Percentiles rank a stretch among this genome's conserved stretches.
Conservation (phyloP, 1,284 basidiomycete genomes). For the Heterobasidion parviporum region DNA sequence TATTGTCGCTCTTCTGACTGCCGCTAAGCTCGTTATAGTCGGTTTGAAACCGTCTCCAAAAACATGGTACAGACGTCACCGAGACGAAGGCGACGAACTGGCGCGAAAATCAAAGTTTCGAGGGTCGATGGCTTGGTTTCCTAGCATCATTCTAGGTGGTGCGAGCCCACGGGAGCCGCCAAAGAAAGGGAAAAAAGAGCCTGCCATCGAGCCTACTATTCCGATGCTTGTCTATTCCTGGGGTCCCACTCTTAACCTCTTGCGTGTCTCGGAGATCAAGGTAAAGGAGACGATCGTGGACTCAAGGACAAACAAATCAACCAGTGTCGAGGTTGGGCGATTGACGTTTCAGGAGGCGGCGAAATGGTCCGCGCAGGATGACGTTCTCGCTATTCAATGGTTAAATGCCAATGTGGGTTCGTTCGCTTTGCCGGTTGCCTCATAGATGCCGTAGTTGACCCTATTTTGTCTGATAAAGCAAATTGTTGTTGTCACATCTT, state of each 20-base stretch:
- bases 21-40: slow-evolving; percentile 87
- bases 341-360: slow-evolving; percentile 51
- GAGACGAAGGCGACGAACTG: slow-evolving; percentile 41
- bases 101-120: slow-evolving; percentile 38
- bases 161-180: slow-evolving; percentile 9
- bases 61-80: slow-evolving; percentile 84
- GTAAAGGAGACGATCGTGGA: slow-evolving; percentile 42
- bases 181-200: slow-evolving; percentile 22
- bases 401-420: slow-evolving; percentile 67
- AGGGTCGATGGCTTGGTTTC: slow-evolving; percentile 75
- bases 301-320: slow-evolving; percentile 51
- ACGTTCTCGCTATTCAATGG: slow-evolving; percentile 66
- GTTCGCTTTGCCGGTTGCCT: slow-evolving; percentile 14
- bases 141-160: slow-evolving; percentile 27
- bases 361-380: slow-evolving; percentile 46
- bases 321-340: slow-evolving; percentile 51
- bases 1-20: slow-evolving; percentile 83
- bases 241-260: slow-evolving; percentile 59
- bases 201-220: slow-evolving; percentile 13
- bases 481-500: slow-evolving; percentile 50
- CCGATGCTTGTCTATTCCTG: slow-evolving; percentile 81
- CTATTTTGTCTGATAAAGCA: slow-evolving; percentile 38
- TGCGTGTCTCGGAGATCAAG: slow-evolving; percentile 60
- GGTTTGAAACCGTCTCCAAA: slow-evolving; percentile 88
- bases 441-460: no score